A percentile compares a stretch with the other conserved stretches of the same genome.
These are phyloP conservation scores for Suhomyces prunicola DNA, from an alignment of 805 yeast genomes.

Conservation along the genomic window DNA sequence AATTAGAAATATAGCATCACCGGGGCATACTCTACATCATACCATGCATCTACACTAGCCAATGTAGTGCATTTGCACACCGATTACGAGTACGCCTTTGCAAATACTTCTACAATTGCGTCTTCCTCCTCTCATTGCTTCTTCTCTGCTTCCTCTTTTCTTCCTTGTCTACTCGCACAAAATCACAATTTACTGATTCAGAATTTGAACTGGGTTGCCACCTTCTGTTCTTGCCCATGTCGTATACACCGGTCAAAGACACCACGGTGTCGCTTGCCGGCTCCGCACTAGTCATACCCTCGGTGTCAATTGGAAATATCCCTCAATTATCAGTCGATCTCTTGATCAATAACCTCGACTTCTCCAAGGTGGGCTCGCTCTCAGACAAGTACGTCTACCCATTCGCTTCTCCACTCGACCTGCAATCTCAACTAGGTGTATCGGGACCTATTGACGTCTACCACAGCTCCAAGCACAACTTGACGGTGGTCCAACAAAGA, in stretches of 20 bases:
- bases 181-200: too few species aligned
- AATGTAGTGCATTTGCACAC: too few species aligned
- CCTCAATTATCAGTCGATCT: conserved; percentile 82
- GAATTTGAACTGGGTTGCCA: too few species aligned
- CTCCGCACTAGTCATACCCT: conserved; percentile 62
- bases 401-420: conserved; percentile 76
- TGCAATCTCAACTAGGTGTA: conserved; percentile 26
- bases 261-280: conserved; percentile 11
- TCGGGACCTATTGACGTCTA: conserved; percentile 69
- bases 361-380: conserved; percentile 51
- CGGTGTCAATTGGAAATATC: conserved; percentile 84
- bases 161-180: too few species aligned
- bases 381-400: conserved; percentile 70
- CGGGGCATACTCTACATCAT: too few species aligned
- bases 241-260: not conserved
- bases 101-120: too few species aligned
- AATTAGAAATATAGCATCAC: too few species aligned
- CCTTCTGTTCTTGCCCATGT: not conserved
- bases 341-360: conserved; percentile 58
- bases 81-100: too few species aligned
- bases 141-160: too few species aligned
- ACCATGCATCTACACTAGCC: too few species aligned
- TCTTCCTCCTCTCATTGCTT: too few species aligned
- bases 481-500: conserved; percentile 74
- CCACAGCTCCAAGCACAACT: conserved; percentile 32